Base-by-base conservation (phyloP, 805 yeast species). In the Priceomyces castillae region DNA sequence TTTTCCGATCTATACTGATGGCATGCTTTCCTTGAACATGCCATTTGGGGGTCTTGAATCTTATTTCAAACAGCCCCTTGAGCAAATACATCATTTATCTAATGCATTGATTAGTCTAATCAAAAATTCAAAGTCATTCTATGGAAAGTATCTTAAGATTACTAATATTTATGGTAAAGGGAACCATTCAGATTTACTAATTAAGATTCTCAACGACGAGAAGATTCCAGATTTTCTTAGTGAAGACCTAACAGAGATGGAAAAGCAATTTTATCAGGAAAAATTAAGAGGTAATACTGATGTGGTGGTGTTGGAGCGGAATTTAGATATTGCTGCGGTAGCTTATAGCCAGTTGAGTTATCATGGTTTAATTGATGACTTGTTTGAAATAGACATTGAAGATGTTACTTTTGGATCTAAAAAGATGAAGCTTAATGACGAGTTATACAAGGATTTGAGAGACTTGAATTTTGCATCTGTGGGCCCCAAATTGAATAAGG, bases 301-400 rank as follows among this genome's bases (percentile, higher is more conserved):
- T 56, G 64, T 90, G 22, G 72, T 92, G 4, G 82, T 90, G 1
- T 56, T 92, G 16, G 98, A 92, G 57, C 69, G 99, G 38, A 78
- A 82, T 41, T 60, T 83, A 22, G 99, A 92, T 63, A 74, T 78
- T 34, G 61, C 86, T 3, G 80, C 95, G 1, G 83, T 89, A 1
- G 54, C 88, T 9, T 64, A 89, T 42, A 79, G 82, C 19, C 97
- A 90, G 54, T 64, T 90, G 52, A 86, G 89, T 2, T 92, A 90
- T 59, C 71, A 78, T 14, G 99, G 98, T 0, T 68, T 94, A 12
- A 68, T 90, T 16, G 90, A 86, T 58, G 97, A 90, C 52, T 59
- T 80, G 10, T 73, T 80, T 50, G 80, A 77, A 3, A 65, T 83
- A 4, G 68, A 73, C 11, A 57, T 72, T 10, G 75, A 74, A 46